Base-by-base conservation (phyloP, 805 yeast genomes). In the Pichia exigua region DNA sequence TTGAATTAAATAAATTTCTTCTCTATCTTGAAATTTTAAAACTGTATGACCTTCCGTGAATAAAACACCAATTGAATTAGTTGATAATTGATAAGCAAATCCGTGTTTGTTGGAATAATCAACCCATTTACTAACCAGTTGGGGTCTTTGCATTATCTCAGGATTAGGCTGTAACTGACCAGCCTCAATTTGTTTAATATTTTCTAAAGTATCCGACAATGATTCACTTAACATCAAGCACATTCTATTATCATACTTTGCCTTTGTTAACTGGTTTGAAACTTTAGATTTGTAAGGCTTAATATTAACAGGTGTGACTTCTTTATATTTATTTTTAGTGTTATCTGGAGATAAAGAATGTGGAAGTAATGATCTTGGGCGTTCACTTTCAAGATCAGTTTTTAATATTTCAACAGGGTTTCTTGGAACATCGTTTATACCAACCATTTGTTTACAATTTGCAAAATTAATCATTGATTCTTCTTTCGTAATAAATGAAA, bases 91-190 rank as follows among this genome's bases (percentile, higher is more conserved):
- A 66, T 92, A 94, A 5, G 97, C 87, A 64, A 94, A 84, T 1
- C 99, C 99, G 68, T 92, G 95, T 66, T 86, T 89, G 70, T 91
- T 90, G 27, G 97, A 86, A 66, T 92, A 94, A 66, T 94, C 99
- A 28, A 95, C 98, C 99, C 99, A 94, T 65, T 92, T 91, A 54
- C 95, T 86, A 43, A 92, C 82, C 54, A 87, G 79, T 20, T 81
- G 78, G 13, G 91, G 95, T 56, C 79, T 75, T 21, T 54, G 77
- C 52, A 56, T 47, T 28, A 49, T 41, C n/a, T 49, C 40, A 26
- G 50, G 28, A 47, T 42, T 45, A 35, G 54, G 45, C 44, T 38
- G 54, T 50, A 57, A 27, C 30, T 54, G 50, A 35, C 60, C 61
- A n/a, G 56, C 51, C 51, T 65, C 67, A 43, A 66, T 59, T 27